phyloP scores from a whole-genome alignment of 2,329 filamentous ascomycete species.

The Lasiodiplodia hormozganensis region DNA sequence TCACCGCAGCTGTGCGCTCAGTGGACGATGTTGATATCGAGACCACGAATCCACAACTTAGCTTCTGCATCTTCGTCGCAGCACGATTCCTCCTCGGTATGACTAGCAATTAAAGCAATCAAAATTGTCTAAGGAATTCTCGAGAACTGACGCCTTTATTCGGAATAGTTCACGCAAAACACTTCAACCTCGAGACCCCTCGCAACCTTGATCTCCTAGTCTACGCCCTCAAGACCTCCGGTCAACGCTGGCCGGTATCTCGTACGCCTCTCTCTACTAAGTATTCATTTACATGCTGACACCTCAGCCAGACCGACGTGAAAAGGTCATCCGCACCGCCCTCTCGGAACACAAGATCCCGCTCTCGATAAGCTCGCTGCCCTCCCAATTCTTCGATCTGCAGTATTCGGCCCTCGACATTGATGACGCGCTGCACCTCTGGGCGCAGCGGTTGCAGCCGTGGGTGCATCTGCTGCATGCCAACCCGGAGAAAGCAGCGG shows the following conservation, averaged over 20 bases:
- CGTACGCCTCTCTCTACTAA: neutral
- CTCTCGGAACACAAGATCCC: constrained; percentile 38
- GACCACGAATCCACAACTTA: constrained; percentile 36
- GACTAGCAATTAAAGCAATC: neutral
- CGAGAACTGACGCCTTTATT: neutral
- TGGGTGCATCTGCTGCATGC: constrained; percentile 14
- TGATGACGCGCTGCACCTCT: constrained; percentile 36
- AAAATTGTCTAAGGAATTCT: constrained; percentile 30
- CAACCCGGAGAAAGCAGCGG: neutral
- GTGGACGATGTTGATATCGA: constrained; percentile 36
- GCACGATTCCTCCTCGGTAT: constrained; percentile 37
- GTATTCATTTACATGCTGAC: neutral
- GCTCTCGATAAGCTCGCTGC: constrained; percentile 34
- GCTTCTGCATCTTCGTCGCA: constrained; percentile 38
- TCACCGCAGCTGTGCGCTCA: constrained; percentile 35
- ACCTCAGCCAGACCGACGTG: constrained; percentile 32
- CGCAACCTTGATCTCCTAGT: constrained; percentile 37
- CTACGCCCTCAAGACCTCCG: constrained; percentile 37
- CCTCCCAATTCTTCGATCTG: constrained; percentile 39
- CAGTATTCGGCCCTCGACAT: constrained; percentile 39
- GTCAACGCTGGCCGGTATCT: constrained; percentile 35
- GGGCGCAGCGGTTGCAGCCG: constrained; percentile 34
- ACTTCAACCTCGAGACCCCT: constrained; percentile 35
- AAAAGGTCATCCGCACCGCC: constrained; percentile 38
- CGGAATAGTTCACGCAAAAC: constrained; percentile 37